Evolutionary conservation across 2,329 filamentous ascomycete species (phyloP).

Genomic region (Ampelomyces quisqualis): DNA sequence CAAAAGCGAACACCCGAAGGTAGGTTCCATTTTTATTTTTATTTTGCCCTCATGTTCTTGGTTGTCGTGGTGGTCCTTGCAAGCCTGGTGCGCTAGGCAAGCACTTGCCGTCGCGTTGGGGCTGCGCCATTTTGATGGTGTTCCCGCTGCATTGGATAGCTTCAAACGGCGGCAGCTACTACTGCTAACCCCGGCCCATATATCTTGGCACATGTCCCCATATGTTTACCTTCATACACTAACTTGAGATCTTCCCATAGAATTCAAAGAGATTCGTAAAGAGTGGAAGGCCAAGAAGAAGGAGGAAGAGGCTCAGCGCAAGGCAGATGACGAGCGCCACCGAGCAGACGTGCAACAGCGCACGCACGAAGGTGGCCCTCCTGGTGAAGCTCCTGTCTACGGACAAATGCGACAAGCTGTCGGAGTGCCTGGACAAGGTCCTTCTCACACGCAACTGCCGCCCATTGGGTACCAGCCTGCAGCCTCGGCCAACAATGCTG

Average conservation of each 20-base stretch:
- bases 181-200: constrained; percentile 41
- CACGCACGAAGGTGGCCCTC: constrained; percentile 54
- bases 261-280: constrained; percentile 98
- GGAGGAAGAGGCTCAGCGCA: constrained; percentile 89
- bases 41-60: constrained; percentile 13
- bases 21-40: constrained; percentile 52
- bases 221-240: constrained; percentile 36
- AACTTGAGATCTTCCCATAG: constrained; percentile 56
- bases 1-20: constrained; percentile 95
- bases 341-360: constrained; percentile 62
- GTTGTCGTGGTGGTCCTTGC: constrained; percentile 32
- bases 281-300: constrained; percentile 99
- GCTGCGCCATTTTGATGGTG: constrained; percentile 52
- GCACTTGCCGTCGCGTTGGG: constrained; percentile 45
- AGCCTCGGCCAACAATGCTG: constrained; percentile 44
- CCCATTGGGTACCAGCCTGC: constrained; percentile 55
- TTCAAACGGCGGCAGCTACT: constrained; percentile 51
- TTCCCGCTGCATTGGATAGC: constrained; percentile 53
- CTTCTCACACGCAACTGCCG: constrained; percentile 51
- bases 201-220: constrained; percentile 36
- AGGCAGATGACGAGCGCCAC: constrained; percentile 82
- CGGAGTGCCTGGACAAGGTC: constrained; percentile 47
- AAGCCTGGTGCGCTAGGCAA: constrained; percentile 37
- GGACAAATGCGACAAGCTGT: constrained; percentile 50
- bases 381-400: constrained; percentile 50